Evolutionary conservation across 352 stramenopile genomes (phyloP), one percentile per base, ranked within the genome.

Genomic region (Ophiocytium majus): DNA sequence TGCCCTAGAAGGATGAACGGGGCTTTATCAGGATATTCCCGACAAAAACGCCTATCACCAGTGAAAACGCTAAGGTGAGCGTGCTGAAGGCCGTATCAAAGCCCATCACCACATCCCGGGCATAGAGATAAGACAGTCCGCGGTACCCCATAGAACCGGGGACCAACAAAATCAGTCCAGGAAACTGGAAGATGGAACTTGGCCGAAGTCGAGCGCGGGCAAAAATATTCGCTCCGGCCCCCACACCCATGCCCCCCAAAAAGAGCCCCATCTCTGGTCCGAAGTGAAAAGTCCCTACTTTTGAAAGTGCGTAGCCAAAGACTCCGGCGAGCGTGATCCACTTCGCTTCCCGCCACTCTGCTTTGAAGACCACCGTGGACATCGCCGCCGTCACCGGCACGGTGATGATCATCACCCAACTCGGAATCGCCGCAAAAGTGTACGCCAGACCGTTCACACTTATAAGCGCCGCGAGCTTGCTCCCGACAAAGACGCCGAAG

Each of bases 401-500:
- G 28, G 57, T 71, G 57, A 71, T 71, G 28, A 71, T 23, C 57
- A 28, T 23, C 23, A 71, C 57, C 57, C 57, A 71, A 23, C 28
- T 71, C 57, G 57, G 57, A 71, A 71, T 71, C 57, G 23, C 19
- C 19, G 23, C 19, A 28, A 71, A 71, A 23, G 23, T 28, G 19
- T 23, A 23, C 28, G 23, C 19, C 23, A 71, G 57, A 23, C 28
- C 57, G 28, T 23, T 23, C 23, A 71, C 28, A 23, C 28, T 71
- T 23, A 71, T 23, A 23, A 23, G 28, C 23, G 19, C 28, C 57
- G 57, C 57, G 57, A 71, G 57, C 28, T 71, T 71, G 28, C 57
- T 71, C 57, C 57, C 57, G 57, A 71, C 28, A 28, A 71, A 71
- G 57, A 71, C 57, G 28, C 57, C 57, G 57, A 71, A 71, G 28